These are phyloP conservation scores for Nicotiana benthamiana DNA, from an alignment of 257 asterid species.

Conservation along the genomic window DNA sequence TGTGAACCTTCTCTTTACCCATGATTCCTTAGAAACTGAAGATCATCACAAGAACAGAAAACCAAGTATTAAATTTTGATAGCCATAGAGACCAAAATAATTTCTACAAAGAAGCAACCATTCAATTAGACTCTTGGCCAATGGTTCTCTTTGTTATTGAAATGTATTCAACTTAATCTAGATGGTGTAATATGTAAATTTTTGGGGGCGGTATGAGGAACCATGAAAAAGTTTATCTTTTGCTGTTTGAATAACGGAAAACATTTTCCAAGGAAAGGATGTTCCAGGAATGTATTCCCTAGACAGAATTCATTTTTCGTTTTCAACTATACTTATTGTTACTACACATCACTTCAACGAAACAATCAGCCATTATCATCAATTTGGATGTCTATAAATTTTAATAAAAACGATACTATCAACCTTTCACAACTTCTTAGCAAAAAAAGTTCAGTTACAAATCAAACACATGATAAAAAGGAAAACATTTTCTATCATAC, in stretches of 20 bases:
- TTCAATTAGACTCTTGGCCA: background rate
- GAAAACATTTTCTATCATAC: background rate
- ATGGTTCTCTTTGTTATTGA: background rate
- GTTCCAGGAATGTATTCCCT: background rate
- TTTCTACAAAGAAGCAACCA: background rate
- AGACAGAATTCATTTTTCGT: background rate
- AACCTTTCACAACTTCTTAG: background rate
- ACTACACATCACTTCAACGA: background rate
- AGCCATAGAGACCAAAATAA: background rate
- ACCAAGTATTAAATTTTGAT: background rate
- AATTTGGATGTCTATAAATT: background rate
- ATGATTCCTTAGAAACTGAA: background rate
- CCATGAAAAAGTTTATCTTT: background rate
- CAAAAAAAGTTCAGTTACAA: background rate
- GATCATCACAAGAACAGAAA: background rate
- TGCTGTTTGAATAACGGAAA: background rate
- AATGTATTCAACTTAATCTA: too few relatives aligned
- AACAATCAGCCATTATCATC: background rate
- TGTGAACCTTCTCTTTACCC: constrained; percentile 41
- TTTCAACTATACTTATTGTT: background rate
- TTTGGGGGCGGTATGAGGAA: too few relatives aligned
- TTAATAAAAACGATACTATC: too few relatives aligned
- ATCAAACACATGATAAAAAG: background rate
- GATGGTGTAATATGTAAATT: background rate
- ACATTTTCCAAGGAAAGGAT: background rate